Percentiles rank a stretch among this genome's conserved stretches.
These are phyloP conservation scores for Erigeron philadelphicus DNA, from an alignment of 140 eudicot genomes.

Conservation along the genomic window DNA sequence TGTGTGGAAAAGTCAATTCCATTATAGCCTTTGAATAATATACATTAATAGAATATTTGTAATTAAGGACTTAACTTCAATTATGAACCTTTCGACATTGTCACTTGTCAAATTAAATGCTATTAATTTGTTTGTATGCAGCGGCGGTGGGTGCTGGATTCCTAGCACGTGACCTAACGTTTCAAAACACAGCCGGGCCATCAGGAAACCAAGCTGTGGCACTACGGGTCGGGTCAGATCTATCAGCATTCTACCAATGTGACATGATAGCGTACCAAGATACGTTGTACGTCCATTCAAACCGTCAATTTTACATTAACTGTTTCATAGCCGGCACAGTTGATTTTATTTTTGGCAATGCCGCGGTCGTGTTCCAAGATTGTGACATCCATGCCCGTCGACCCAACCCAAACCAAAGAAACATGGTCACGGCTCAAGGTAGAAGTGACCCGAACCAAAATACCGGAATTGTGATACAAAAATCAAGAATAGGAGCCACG, in stretches of 20 bases:
- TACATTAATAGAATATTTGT: no score
- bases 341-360: conserved; percentile 7
- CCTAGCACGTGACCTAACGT: conserved; percentile 29
- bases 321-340: background rate
- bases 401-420: conserved; percentile 14
- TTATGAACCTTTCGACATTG: background rate
- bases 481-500: conserved; percentile 15
- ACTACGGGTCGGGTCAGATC: conserved; percentile 17
- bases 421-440: conserved; percentile 20
- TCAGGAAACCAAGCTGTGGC: conserved; percentile 16
- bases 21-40: no score
- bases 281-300: conserved; percentile 3
- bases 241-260: conserved; percentile 14
- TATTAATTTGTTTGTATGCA: background rate
- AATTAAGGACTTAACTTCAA: background rate
- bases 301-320: conserved; percentile 9
- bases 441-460: conserved; percentile 14
- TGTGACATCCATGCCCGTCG: conserved; percentile 14
- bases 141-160: conserved; percentile 24
- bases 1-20: no score
- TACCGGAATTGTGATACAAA: conserved; percentile 13
- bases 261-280: conserved; percentile 15
- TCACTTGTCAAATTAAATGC: background rate
- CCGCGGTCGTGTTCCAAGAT: conserved; percentile 12
- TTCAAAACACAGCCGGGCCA: conserved; percentile 17